A percentile compares a stretch with the other conserved stretches of the same genome.
phyloP scores from a whole-genome alignment of 352 stramenopile species.

The Globisporangium spiculum region DNA sequence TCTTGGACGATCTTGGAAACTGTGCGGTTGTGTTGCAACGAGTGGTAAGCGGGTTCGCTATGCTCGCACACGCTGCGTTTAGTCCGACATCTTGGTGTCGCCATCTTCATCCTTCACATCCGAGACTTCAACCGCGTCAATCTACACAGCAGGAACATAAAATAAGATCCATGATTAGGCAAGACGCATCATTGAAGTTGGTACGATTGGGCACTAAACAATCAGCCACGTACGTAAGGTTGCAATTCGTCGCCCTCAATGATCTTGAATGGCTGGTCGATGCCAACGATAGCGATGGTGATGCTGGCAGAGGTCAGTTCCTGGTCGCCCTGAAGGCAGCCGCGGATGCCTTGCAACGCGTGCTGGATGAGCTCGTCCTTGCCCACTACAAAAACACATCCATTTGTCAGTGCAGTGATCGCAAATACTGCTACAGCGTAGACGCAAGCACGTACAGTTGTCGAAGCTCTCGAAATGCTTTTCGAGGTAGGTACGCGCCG shows the following conservation, averaged over 20 bases:
- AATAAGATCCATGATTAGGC: background rate
- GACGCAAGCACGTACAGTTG: conserved; percentile 45
- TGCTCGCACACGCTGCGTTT: conserved; percentile 20
- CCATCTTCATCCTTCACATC: conserved; percentile 81
- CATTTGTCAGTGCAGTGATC: background rate
- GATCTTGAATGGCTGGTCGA: conserved; percentile 92
- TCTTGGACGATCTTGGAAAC: background rate
- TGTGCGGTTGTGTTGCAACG: background rate
- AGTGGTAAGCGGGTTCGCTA: background rate
- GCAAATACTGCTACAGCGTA: background rate
- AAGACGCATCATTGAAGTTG: background rate
- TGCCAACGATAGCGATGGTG: conserved; percentile 93
- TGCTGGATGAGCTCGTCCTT: conserved; percentile 98
- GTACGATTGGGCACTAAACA: background rate
- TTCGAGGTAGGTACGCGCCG: conserved; percentile 98
- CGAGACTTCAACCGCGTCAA: conserved; percentile 84
- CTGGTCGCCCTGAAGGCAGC: conserved; percentile 94
- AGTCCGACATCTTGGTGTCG: conserved; percentile 83
- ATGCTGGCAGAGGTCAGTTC: conserved; percentile 94
- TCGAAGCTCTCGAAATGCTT: conserved; percentile 97
- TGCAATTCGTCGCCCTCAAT: conserved; percentile 94
- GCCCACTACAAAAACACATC: conserved; percentile 40
- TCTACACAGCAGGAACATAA: conserved; percentile 33
- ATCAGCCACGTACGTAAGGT: conserved; percentile 85
- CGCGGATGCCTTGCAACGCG: conserved; percentile 94